Evolutionary conservation across 2,329 filamentous ascomycete species (phyloP), one percentile per base, ranked within the genome.

Genomic region (Venturia effusa): DNA sequence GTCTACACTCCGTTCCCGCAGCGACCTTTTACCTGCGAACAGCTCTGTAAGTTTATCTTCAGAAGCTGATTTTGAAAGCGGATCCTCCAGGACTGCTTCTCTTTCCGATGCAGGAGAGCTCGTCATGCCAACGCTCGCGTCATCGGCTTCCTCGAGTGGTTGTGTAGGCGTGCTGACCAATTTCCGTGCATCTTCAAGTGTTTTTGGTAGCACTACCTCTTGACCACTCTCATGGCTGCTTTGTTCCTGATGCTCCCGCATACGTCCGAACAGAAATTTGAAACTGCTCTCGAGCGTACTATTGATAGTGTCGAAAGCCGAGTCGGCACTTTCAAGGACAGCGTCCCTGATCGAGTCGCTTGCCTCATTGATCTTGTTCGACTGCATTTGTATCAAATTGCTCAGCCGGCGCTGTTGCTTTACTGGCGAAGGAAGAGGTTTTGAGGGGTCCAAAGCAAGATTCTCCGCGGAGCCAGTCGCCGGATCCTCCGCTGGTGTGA

Each of bases 261-360:
- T 80, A 68, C 92, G 90, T 19, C 93, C 93, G 63, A 99, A 85
- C 30, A 99, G 79, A 73, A 97, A 96, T 66, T 92, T 94, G 77
- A 97, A 95, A 72, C 92, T 97, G 70, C 90, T 92, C 66, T 93
- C 92, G 4, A 97, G 79, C 59, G 91, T 95, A 71, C 84, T 92
- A 67, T 93, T 90, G 68, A 99, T 96, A 41, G 87, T 95, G 72
- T 97, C 96, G 67, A 97, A 81, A 1, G 92, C 84, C 73, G 96
- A 92, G 71, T 99, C 94, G 13, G 94, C 94, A 0, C 91, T 92
- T 68, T 84, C 92, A 66, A 96, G 84, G 32, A 81, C 76, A 24
- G 78, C 77, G n/a, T 79, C 78, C 7, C 78, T 85, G 30, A 96
- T 86, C 1, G 89, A 89, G 73, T 96, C 93, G 66, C 89, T 89